Percentiles rank a stretch among this genome's conserved stretches.
phyloP scores from a whole-genome alignment of 306 rosid species.

The Comarum palustre region DNA sequence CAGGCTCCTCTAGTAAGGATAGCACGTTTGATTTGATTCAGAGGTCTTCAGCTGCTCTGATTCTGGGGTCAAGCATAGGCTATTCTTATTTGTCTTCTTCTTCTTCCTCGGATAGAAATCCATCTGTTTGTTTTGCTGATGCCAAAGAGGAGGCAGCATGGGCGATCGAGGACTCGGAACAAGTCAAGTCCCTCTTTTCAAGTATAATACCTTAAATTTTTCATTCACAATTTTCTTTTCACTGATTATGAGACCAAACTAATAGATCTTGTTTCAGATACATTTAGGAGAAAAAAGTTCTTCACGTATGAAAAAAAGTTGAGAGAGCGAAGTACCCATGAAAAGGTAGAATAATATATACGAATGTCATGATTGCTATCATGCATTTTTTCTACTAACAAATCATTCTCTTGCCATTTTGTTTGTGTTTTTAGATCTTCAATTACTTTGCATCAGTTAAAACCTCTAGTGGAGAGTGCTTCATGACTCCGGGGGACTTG shows the following conservation, averaged over 20 bases:
- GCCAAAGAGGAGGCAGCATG: conserved; percentile 19
- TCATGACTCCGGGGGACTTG: conserved; percentile 67
- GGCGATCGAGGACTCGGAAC: not conserved
- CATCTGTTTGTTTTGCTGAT: conserved; percentile 42
- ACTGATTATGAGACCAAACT: not conserved
- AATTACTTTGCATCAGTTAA: conserved; percentile 61
- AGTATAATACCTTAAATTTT: conserved; percentile 27
- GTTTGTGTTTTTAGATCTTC: conserved; percentile 42
- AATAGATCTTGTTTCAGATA: conserved; percentile 31
- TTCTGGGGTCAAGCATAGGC: conserved; percentile 52
- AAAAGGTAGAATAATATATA: conserved; percentile 42
- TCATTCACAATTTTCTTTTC: not conserved
- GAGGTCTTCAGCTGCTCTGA: conserved; percentile 40
- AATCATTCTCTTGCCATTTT: not conserved
- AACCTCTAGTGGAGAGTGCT: conserved; percentile 42
- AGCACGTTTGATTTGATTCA: conserved; percentile 25
- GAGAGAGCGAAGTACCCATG: conserved; percentile 61
- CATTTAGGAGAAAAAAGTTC: conserved; percentile 58
- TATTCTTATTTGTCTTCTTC: conserved; percentile 42
- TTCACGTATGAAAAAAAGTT: conserved; percentile 72
- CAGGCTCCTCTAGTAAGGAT: not conserved
- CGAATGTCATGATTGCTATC: not conserved
- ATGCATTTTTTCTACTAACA: not conserved
- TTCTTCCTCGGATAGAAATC: conserved; percentile 21
- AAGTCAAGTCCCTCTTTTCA: conserved; percentile 44